Conservation (phyloP, 2,329 filamentous ascomycete species). For the Diaporthe vaccinii region DNA sequence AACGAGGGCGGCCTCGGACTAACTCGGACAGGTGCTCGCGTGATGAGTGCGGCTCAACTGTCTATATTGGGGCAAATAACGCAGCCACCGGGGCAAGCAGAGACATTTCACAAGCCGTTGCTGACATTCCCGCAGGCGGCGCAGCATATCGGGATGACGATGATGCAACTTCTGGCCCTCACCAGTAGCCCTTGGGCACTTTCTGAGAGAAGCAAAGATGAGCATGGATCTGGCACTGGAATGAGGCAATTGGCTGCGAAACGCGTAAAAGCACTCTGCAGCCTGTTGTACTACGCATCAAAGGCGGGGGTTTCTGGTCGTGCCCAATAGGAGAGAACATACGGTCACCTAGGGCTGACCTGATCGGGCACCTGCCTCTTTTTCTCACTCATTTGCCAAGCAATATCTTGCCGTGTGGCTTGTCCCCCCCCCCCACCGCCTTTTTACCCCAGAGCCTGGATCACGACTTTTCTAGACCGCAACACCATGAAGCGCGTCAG, state of each 20-base stretch:
- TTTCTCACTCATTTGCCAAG: neutral
- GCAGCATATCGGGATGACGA: neutral
- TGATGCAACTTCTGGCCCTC: neutral
- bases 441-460: neutral
- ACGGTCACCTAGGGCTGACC: slow-evolving; percentile 5
- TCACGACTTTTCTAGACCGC: neutral
- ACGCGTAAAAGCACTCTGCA: neutral
- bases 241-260: neutral
- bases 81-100: neutral
- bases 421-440: neutral
- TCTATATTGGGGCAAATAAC: neutral
- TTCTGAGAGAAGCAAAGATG: neutral
- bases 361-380: neutral
- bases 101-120: neutral
- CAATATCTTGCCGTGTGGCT: neutral
- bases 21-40: neutral
- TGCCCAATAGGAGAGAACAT: neutral
- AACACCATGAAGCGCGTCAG: neutral
- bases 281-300: neutral
- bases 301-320: neutral
- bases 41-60: slow-evolving; percentile 2
- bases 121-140: neutral
- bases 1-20: neutral
- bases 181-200: neutral
- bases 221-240: neutral